Conservation (phyloP, 164 flowering plant species). For the Warburgia ugandensis region DNA sequence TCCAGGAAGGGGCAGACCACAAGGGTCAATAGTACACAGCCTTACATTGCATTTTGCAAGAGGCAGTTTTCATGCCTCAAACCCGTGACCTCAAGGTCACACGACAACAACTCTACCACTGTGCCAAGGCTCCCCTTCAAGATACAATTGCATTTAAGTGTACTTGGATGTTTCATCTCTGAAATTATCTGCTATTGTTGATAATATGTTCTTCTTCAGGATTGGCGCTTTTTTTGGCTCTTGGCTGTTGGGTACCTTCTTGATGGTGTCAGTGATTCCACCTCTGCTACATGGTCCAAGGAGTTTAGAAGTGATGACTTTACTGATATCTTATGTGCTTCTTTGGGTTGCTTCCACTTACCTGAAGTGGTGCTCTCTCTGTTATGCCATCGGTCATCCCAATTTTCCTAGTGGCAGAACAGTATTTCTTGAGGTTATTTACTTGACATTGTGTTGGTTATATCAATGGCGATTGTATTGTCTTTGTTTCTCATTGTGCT, state of each 20-base stretch:
- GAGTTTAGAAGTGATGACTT: slow-evolving; percentile 78
- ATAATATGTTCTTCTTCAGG: slow-evolving; percentile 32
- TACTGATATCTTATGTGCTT: slow-evolving; percentile 62
- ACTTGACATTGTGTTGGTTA: background rate
- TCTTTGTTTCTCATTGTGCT: too few relatives aligned
- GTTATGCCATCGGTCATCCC: background rate
- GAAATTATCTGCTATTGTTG: background rate
- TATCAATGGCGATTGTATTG: too few relatives aligned
- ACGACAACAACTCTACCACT: too few relatives aligned
- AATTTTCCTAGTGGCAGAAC: slow-evolving; percentile 3
- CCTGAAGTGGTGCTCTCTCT: slow-evolving; percentile 32
- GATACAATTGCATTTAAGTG: too few relatives aligned
- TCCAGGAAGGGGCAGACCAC: too few relatives aligned
- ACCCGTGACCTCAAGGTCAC: too few relatives aligned
- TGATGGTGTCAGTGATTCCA: slow-evolving; percentile 93
- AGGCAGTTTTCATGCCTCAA: too few relatives aligned
- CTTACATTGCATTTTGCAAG: too few relatives aligned
- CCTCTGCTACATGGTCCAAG: slow-evolving; percentile 73
- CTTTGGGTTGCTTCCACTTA: slow-evolving; percentile 93
- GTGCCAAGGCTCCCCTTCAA: too few relatives aligned
- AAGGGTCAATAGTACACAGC: too few relatives aligned
- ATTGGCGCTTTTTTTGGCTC: slow-evolving; percentile 68
- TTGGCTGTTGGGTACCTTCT: slow-evolving; percentile 89
- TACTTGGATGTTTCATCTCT: too few relatives aligned
- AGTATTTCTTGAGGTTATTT: background rate